Percentiles rank a stretch among this genome's conserved stretches.
Conservation (phyloP, 73 alveolate genomes). For the Breviolum minutum region DNA sequence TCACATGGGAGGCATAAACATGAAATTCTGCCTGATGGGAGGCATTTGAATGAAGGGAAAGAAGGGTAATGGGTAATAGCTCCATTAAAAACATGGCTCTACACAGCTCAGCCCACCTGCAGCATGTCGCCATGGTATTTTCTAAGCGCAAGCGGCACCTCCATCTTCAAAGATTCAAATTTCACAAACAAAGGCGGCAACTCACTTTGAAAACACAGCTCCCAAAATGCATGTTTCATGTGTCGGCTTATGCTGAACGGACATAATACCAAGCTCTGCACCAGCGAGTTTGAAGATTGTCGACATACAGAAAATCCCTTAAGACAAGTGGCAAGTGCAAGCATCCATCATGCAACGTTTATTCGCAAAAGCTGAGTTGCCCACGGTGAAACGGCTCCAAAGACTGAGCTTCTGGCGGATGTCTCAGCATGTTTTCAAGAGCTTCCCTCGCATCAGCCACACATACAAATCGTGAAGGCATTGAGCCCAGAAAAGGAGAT, state of each 20-base stretch:
- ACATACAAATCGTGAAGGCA: no score
- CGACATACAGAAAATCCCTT: slow-evolving; percentile 54
- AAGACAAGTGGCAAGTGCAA: not conserved
- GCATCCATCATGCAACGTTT: no score
- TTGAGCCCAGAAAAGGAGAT: no score
- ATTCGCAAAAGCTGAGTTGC: not conserved
- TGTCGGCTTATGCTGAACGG: no score
- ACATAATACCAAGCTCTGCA: not conserved
- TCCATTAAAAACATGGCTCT: no score
- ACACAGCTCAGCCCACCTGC: slow-evolving; percentile 17
- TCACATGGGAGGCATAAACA: not conserved
- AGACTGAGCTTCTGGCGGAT: not conserved
- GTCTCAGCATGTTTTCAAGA: slow-evolving; percentile 40
- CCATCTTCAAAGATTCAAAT: not conserved
- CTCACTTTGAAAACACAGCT: not conserved
- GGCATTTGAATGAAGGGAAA: no score
- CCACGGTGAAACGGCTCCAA: not conserved
- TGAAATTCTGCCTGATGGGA: no score
- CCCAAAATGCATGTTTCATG: not conserved
- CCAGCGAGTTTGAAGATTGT: slow-evolving; percentile 80
- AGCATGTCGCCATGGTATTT: slow-evolving; percentile 70
- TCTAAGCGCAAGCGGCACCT: slow-evolving; percentile 87
- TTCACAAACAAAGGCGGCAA: not conserved
- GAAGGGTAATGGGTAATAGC: no score
- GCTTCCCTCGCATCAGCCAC: not conserved